phyloP scores from a whole-genome alignment of 1,139 yeast genomes.

The Debaryomycetaceae sp. region DNA sequence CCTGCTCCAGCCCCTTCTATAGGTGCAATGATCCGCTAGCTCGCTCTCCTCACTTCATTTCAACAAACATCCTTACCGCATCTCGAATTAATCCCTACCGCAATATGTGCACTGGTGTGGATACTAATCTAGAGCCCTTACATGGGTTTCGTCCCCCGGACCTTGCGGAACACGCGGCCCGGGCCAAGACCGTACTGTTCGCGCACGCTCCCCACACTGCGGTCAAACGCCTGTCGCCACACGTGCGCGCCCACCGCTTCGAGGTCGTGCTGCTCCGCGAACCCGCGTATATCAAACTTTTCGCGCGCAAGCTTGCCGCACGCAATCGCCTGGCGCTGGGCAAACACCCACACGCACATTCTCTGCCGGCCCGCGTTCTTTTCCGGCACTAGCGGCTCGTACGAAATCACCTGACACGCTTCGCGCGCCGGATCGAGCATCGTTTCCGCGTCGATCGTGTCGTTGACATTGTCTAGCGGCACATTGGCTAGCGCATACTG shows the following conservation, averaged over 20 bases:
- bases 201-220: slow-evolving; percentile 60
- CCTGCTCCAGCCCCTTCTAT: too few species aligned
- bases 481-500: slow-evolving; percentile 75
- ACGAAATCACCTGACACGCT: too few species aligned
- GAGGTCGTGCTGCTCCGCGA: slow-evolving; percentile 44
- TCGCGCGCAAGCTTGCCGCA: slow-evolving; percentile 17
- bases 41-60: neutral
- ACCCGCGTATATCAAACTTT: slow-evolving; percentile 61
- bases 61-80: neutral
- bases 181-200: slow-evolving; percentile 56
- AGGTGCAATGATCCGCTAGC: too few species aligned
- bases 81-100: neutral
- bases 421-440: slow-evolving; percentile 26
- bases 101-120: slow-evolving; percentile 4
- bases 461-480: slow-evolving; percentile 46
- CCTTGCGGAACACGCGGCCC: slow-evolving; percentile 66
- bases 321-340: slow-evolving; percentile 17
- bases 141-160: slow-evolving; percentile 22
- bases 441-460: slow-evolving; percentile 44
- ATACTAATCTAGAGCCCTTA: neutral
- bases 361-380: slow-evolving; percentile 78
- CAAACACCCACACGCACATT: slow-evolving; percentile 82
- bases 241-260: slow-evolving; percentile 82
- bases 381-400: slow-evolving; percentile 82
- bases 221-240: slow-evolving; percentile 83